A percentile compares a stretch with the other conserved stretches of the same genome.
Conservation (phyloP, 495 filamentous ascomycete genomes). For the Xylaria grammica region DNA sequence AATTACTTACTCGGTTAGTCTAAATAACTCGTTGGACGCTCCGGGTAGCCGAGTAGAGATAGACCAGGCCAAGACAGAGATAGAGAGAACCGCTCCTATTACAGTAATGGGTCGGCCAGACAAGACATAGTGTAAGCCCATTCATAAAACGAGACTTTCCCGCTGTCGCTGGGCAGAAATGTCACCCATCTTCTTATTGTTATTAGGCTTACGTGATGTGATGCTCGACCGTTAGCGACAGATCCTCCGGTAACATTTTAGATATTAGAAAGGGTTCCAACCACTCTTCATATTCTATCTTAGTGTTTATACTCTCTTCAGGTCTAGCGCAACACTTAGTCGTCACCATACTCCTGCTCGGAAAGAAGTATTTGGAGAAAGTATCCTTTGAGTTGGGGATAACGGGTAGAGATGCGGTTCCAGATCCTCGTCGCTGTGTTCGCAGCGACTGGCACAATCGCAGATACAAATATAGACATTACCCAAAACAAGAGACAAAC, state of each 20-base stretch:
- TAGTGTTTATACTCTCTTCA: neutral
- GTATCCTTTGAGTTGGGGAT: neutral
- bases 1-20: too few species aligned
- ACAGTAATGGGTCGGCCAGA: neutral
- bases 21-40: too few species aligned
- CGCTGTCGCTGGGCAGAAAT: neutral
- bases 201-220: neutral
- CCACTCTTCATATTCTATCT: neutral
- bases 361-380: neutral
- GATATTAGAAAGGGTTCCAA: neutral
- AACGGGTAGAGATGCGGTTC: neutral
- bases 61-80: neutral
- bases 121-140: neutral
- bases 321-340: neutral
- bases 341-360: neutral
- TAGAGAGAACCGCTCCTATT: neutral
- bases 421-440: neutral
- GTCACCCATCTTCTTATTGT: neutral
- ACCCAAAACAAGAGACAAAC: neutral
- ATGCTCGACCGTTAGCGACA: neutral
- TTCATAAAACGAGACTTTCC: neutral
- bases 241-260: neutral
- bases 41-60: too few species aligned
- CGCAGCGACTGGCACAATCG: slow-evolving; percentile 3
- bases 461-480: neutral